phyloP scores from a whole-genome alignment of 2,329 filamentous ascomycete species.

The Pseudocercospora cruenta region DNA sequence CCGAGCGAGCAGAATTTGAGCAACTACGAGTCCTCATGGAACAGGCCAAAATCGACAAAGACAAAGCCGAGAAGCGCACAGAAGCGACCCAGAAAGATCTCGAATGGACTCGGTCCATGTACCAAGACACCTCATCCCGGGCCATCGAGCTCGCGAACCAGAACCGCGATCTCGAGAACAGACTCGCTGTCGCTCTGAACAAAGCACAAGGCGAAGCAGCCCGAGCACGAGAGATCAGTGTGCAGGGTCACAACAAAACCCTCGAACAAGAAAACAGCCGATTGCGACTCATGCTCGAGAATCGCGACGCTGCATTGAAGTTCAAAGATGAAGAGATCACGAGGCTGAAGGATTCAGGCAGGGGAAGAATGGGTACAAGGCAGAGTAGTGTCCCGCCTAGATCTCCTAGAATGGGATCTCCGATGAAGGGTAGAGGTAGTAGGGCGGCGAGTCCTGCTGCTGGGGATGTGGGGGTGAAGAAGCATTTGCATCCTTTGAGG shows the following conservation, averaged over 20 bases:
- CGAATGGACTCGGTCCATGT: conserved; percentile 62
- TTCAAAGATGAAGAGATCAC: conserved; percentile 41
- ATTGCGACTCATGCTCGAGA: conserved; percentile 33
- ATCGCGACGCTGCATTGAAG: conserved; percentile 35
- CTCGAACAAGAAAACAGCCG: conserved; percentile 34
- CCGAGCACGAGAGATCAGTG: conserved; percentile 30
- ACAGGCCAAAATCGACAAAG: conserved; percentile 30
- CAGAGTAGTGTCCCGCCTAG: conserved; percentile 40
- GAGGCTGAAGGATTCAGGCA: conserved; percentile 37
- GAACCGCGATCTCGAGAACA: conserved; percentile 51
- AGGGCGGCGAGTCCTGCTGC: conserved; percentile 38
- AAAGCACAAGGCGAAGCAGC: conserved; percentile 35
- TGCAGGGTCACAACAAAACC: conserved; percentile 28
- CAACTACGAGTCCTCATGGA: conserved; percentile 27
- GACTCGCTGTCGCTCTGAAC: conserved; percentile 33
- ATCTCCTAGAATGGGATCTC: conserved; percentile 39
- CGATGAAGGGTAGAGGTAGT: conserved; percentile 35
- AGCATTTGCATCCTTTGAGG: conserved; percentile 31
- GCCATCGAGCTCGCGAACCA: conserved; percentile 52
- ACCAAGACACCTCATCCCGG: conserved; percentile 61
- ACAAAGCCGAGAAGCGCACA: conserved; percentile 37
- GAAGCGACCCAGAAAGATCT: conserved; percentile 50
- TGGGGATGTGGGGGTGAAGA: conserved; percentile 24
- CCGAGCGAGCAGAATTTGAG: conserved; percentile 41
- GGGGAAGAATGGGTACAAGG: conserved; percentile 42